Base-by-base conservation (phyloP, 2,329 filamentous ascomycete genomes). In the Fusarium nodosum region DNA sequence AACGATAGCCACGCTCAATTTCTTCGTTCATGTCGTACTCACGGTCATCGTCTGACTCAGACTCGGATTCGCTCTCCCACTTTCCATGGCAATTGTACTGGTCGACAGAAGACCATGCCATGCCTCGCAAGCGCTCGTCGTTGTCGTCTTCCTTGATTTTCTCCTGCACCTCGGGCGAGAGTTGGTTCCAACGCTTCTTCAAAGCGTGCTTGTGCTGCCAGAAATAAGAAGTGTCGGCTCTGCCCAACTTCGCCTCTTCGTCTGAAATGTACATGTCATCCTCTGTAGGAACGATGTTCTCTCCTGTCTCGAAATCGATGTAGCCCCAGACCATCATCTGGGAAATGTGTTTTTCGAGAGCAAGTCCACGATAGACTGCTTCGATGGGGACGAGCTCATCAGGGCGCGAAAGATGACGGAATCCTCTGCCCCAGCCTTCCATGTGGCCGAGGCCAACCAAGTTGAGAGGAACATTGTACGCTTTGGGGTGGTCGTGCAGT, bases 271-370 rank as follows among this genome's bases (percentile, higher is more conserved):
- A 84, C 69, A 84, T 80, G 73, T 88, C 83, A 50, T 85, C 82
- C 51, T 82, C 76, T 12, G 78, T 81, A 3, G 87, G 85, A 0
- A 84, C 81, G 7, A 87, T 72, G 74, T 88, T 85, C 66, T 80
- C 75, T 50, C 86, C 83, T 2, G 82, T 87, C 7, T 75, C 50
- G 53, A 82, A 83, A 76, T 91, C 83, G 30, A 90, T 79, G 74
- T 86, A 86, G 1, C 91, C 91, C 82, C 87, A 92, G 18, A 87
- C 65, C 69, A 89, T 82, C 83, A 92, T 89, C 60, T 84, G 80
- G 16, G 84, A 71, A 47, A 89, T 81, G 71, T 86, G 82, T 15
- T 80, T 64, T 56, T 89, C 82, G n/a, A 92, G 75, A 24, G 82
- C 67, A 34, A 92, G 74, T 1, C 82, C 76, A 18, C 91, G 80